Conservation (phyloP, 331 rosid genomes). For the Quercus phellos region DNA sequence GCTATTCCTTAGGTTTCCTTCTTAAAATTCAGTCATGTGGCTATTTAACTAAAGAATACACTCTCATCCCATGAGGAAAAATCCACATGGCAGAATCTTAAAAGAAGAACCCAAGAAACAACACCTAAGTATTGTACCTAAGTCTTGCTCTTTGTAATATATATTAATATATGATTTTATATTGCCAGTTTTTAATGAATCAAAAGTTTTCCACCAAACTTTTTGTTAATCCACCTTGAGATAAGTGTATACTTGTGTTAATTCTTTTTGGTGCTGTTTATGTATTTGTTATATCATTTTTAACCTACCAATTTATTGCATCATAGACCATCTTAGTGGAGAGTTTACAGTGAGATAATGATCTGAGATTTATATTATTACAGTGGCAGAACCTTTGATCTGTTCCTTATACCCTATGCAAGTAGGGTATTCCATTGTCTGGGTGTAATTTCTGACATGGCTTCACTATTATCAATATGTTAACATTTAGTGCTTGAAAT, state of each 20-base stretch:
- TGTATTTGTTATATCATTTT: not conserved
- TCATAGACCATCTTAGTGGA: not conserved
- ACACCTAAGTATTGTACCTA: fast-evolving
- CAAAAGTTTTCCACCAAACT: not conserved
- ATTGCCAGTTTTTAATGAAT: not conserved
- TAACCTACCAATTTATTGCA: not conserved
- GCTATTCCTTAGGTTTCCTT: no score
- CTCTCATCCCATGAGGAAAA: no score
- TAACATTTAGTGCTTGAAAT: not conserved
- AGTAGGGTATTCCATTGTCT: not conserved
- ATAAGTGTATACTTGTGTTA: not conserved
- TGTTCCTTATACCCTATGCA: not conserved
- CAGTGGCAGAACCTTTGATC: not conserved
- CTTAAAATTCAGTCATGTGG: no score
- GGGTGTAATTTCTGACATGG: not conserved
- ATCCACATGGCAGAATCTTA: no score
- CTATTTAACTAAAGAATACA: no score
- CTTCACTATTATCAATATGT: not conserved
- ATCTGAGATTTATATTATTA: not conserved
- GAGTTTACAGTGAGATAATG: not conserved
- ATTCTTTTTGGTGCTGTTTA: not conserved
- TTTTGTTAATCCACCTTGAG: not conserved
- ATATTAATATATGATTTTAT: not conserved
- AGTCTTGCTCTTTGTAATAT: not conserved
- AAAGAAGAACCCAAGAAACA: no score